Base-by-base conservation (phyloP, 1,284 basidiomycete genomes). In the Boletellus sp. region DNA sequence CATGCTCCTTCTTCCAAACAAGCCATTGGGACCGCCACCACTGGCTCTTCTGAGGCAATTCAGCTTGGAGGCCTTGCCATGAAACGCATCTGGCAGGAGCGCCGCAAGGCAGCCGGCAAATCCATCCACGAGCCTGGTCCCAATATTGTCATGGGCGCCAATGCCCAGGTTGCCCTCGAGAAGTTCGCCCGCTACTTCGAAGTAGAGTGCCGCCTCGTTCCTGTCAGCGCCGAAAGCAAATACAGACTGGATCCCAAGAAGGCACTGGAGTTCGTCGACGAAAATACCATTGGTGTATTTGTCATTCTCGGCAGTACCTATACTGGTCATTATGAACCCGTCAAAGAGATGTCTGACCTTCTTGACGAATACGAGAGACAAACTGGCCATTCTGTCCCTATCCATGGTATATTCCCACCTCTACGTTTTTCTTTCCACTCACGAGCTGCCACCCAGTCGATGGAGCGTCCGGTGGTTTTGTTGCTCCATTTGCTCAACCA, bases 181-280 rank as follows among this genome's bases (percentile, higher is more conserved):
- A 94, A 95, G 67, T 93, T 95, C 61, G 92, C 93, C 9, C 76
- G 90, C 10, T 94, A 94, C 69, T 94, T 93, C 53, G 92, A 94
- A 47, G 88, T 94, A 36, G 92, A 94, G 66, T 82, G 78, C 53
- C 73, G 90, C 19, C 77, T 93, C 4, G 91, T 94, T 1, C 88
- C 87, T 2, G 78, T 91, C 50, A 82, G 80, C 25, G 77, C 72
- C 17, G 83, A 86, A 56, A 87, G 84, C 61, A 76, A 86, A 51
- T 96, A 94, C 60, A 76, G 88, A 43, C 78, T 97, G 57, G 84
- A 89, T 60, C 80, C 92, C 2, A 85, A 91, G 67, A 85, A 82
- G 54, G 88, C 88, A 0, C 87, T 95, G 78, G 77, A 95, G 39
- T 86, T 78, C 52, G 80, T 95, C 17, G 94, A 96, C 60, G 94